Percentiles rank a stretch among this genome's conserved stretches.
phyloP scores from a whole-genome alignment of 805 yeast genomes.

The Pichia eremophila region DNA sequence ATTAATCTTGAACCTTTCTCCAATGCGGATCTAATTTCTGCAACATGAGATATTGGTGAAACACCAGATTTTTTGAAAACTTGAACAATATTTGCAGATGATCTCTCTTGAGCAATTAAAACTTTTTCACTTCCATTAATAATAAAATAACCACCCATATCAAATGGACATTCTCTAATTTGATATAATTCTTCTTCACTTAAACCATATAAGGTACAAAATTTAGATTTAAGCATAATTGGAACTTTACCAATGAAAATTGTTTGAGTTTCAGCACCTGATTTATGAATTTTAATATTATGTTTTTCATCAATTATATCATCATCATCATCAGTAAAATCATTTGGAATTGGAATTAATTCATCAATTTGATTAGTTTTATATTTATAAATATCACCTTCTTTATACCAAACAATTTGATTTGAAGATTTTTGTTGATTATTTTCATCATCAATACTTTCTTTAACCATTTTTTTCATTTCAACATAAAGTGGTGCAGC shows the following conservation, averaged over 20 bases:
- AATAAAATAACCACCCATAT: slow-evolving; percentile 98
- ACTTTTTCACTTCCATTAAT: slow-evolving; percentile 98
- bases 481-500: slow-evolving; percentile 95
- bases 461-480: slow-evolving; percentile 83
- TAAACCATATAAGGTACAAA: slow-evolving; percentile 84
- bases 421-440: slow-evolving; percentile 28
- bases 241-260: slow-evolving; percentile 94
- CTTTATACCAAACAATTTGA: slow-evolving; percentile 53
- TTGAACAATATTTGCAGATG: slow-evolving; percentile 97
- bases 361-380: slow-evolving; percentile 23
- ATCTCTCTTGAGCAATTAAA: slow-evolving; percentile 95
- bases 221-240: slow-evolving; percentile 93
- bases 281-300: slow-evolving; percentile 23
- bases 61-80: slow-evolving; percentile 97
- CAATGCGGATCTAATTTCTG: slow-evolving; percentile 92
- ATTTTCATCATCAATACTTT: slow-evolving; percentile 65
- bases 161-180: slow-evolving; percentile 96
- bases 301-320: slow-evolving; percentile 43
- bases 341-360: slow-evolving; percentile 21
- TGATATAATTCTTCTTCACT: slow-evolving; percentile 91
- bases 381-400: slow-evolving; percentile 36
- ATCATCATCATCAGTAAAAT: slow-evolving; percentile 53
- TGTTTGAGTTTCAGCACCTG: slow-evolving; percentile 30
- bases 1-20: slow-evolving; percentile 96
- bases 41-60: slow-evolving; percentile 90